phyloP scores from a whole-genome alignment of 208 protist species.

The Hexamita inflata region DNA sequence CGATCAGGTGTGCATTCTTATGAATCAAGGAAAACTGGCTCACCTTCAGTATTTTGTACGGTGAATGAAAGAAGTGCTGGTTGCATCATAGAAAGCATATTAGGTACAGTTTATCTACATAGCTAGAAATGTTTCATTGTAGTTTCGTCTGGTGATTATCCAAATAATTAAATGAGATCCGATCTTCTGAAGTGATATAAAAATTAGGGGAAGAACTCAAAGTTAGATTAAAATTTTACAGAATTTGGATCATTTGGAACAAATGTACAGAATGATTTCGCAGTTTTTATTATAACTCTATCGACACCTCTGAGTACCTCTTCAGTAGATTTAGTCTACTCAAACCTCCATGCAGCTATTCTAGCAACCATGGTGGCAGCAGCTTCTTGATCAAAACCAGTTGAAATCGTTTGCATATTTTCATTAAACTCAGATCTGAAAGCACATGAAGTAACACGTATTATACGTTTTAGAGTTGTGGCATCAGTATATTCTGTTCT shows the following conservation, averaged over 20 bases:
- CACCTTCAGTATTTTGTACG: not conserved
- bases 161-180: slow-evolving; percentile 18
- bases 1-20: not conserved
- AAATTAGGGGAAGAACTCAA: slow-evolving; percentile 26
- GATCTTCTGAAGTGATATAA: slow-evolving; percentile 27
- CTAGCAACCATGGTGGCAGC: not conserved
- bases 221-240: slow-evolving; percentile 1
- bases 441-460: slow-evolving; percentile 2
- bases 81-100: slow-evolving; percentile 19
- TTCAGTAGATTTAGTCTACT: not conserved
- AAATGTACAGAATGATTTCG: not conserved
- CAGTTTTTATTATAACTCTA: not conserved
- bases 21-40: slow-evolving; percentile 15
- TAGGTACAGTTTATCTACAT: not conserved
- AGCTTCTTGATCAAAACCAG: slow-evolving; percentile 24
- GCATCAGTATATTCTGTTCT: slow-evolving; percentile 6
- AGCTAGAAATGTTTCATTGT: slow-evolving; percentile 27
- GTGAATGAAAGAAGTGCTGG: not conserved
- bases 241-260: not conserved
- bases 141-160: slow-evolving; percentile 20
- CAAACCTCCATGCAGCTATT: not conserved
- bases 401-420: not conserved
- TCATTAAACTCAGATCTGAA: slow-evolving; percentile 18
- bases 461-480: not conserved
- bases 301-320: not conserved